Percentiles rank a stretch among this genome's conserved stretches.
Evolutionary conservation across 257 asterid genomes (phyloP).

Genomic region (Galeopsis tetrahit): DNA sequence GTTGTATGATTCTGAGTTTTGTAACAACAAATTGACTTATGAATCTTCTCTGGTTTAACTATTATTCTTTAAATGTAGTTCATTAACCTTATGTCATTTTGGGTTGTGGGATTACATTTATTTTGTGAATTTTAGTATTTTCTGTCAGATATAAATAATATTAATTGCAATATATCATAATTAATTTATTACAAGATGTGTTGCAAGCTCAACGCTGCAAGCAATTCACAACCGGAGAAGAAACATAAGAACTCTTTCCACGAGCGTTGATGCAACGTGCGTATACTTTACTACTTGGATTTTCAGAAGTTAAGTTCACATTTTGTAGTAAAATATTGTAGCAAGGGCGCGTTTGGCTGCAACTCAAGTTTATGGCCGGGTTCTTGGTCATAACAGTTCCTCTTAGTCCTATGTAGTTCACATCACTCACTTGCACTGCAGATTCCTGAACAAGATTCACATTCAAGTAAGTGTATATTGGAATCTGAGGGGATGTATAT

Average conservation of each 20-base stretch:
- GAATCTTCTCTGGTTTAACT: conserved; percentile 14
- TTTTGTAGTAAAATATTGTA: background rate
- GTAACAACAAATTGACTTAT: conserved; percentile 29
- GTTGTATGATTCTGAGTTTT: conserved; percentile 14
- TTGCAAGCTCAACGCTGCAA: background rate
- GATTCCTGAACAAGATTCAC: background rate
- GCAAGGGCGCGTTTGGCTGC: conserved; percentile 33
- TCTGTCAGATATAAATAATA: too few species aligned
- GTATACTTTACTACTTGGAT: background rate
- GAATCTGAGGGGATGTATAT: background rate
- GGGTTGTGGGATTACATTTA: background rate
- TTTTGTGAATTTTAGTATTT: background rate
- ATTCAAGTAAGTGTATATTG: background rate
- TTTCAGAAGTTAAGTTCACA: background rate
- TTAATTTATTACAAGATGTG: background rate
- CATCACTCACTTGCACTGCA: conserved; percentile 25
- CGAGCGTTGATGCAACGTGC: conserved; percentile 24
- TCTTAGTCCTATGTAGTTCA: conserved; percentile 23
- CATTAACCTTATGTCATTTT: conserved; percentile 13
- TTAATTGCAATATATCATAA: too few species aligned
- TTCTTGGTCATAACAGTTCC: conserved; percentile 22
- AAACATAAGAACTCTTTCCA: background rate
- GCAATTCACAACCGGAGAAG: conserved; percentile 12
- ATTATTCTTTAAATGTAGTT: conserved; percentile 36
- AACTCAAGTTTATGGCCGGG: conserved; percentile 6